Evolutionary conservation across 768 basidiomycete genomes (phyloP).

Genomic region (Leccinum ochraceum): DNA sequence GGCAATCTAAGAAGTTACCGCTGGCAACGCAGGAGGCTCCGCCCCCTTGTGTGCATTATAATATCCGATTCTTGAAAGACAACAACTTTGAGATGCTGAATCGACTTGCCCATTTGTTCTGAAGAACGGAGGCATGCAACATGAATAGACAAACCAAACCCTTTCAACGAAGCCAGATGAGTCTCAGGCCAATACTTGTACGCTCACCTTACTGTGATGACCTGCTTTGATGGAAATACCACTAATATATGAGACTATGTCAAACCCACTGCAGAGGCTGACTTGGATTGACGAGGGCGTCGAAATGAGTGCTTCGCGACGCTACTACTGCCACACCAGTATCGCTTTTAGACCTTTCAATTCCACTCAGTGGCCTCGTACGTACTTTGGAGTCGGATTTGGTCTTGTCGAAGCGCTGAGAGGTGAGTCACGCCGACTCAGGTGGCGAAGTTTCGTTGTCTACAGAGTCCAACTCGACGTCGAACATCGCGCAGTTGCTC

Average conservation of each 20-base stretch:
- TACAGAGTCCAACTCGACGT: neutral
- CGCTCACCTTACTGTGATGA: constrained; percentile 69
- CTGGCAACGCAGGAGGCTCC: neutral
- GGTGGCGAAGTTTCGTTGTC: neutral
- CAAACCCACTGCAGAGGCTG: constrained; percentile 48
- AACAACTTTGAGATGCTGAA: constrained; percentile 75
- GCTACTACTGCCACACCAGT: constrained; percentile 87
- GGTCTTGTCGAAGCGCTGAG: neutral
- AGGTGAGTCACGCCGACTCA: neutral
- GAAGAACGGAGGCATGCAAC: constrained; percentile 75
- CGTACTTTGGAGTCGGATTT: neutral
- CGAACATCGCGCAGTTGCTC: neutral
- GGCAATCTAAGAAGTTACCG: neutral
- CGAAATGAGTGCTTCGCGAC: constrained; percentile 76
- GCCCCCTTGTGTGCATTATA: neutral
- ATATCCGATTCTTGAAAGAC: constrained; percentile 89
- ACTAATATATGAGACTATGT: constrained; percentile 42
- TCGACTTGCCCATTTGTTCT: constrained; percentile 60
- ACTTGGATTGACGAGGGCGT: constrained; percentile 67
- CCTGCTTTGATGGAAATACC: constrained; percentile 83
- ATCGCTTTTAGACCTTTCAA: constrained; percentile 92
- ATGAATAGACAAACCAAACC: neutral
- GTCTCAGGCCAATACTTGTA: neutral
- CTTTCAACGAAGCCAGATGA: neutral
- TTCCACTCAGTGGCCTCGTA: neutral